Evolutionary conservation across 2,329 filamentous ascomycete genomes (phyloP).

Genomic region (Chrysoporthe austroafricana): DNA sequence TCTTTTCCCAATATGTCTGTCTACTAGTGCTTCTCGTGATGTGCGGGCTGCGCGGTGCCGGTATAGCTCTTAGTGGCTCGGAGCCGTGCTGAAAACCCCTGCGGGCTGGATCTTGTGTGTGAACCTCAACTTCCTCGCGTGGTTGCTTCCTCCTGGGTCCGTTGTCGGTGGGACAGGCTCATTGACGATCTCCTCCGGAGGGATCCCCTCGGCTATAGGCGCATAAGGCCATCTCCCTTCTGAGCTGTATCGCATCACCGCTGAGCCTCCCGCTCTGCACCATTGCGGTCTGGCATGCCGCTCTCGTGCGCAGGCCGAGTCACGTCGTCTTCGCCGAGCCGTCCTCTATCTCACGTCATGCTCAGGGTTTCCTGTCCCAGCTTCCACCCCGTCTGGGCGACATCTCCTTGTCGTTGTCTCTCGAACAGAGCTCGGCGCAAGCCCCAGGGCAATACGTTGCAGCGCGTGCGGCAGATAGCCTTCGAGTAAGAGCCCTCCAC

Average conservation of each 20-base stretch:
- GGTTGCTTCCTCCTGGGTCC: neutral
- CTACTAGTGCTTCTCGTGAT: neutral
- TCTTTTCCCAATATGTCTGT: conserved; percentile 11
- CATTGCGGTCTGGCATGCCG: no score
- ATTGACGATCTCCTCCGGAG: neutral
- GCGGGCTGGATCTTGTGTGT: neutral
- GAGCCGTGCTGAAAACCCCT: neutral
- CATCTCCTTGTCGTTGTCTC: neutral
- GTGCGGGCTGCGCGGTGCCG: neutral
- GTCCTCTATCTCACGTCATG: neutral
- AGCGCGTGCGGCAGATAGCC: no score
- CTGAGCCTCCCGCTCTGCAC: no score
- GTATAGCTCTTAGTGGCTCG: neutral
- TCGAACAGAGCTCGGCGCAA: conserved; percentile 7
- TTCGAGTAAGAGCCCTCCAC: no score
- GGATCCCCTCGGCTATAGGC: neutral
- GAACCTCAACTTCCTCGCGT: neutral
- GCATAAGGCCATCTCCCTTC: neutral
- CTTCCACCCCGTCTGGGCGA: neutral
- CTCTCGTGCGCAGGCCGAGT: no score
- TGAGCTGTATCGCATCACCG: no score
- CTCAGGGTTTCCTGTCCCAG: no score
- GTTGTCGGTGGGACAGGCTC: neutral
- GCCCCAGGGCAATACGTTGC: no score
- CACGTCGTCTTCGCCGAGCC: no score